A percentile compares a stretch with the other conserved stretches of the same genome.
phyloP scores from a whole-genome alignment of 2,329 filamentous ascomycete species.

The Pestalotiopsis sp. region DNA sequence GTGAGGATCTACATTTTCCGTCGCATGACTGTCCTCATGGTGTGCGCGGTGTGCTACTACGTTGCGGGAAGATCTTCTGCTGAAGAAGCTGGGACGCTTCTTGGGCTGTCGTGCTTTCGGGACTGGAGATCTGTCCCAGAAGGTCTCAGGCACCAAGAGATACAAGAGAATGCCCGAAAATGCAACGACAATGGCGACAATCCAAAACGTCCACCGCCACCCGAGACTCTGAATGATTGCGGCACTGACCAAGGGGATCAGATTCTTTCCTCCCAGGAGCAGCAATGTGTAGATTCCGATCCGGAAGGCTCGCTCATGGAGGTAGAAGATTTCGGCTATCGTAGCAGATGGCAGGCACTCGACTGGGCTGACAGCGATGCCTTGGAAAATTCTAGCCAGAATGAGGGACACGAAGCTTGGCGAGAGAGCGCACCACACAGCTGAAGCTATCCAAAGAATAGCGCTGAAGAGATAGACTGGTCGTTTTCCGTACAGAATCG shows the following conservation, averaged over 20 bases:
- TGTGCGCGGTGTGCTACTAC: background rate
- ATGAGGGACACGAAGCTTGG: constrained; percentile 80
- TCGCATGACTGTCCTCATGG: background rate
- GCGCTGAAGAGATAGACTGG: constrained; percentile 84
- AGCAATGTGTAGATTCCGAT: constrained; percentile 92
- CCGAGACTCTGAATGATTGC: constrained; percentile 75
- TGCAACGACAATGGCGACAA: constrained; percentile 79
- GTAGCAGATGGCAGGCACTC: constrained; percentile 93
- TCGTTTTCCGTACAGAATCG: constrained; percentile 87
- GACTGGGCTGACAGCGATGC: constrained; percentile 84
- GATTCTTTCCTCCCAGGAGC: constrained; percentile 86
- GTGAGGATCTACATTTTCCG: background rate
- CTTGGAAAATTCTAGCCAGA: constrained; percentile 82
- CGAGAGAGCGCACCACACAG: constrained; percentile 85
- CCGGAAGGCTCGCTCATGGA: constrained; percentile 91
- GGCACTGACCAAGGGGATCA: constrained; percentile 85
- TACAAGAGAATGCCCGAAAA: constrained; percentile 75
- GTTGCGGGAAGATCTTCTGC: constrained; percentile 46
- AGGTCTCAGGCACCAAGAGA: constrained; percentile 91
- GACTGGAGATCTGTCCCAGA: constrained; percentile 83
- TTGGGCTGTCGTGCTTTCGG: constrained; percentile 38
- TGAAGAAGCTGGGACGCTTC: constrained; percentile 49
- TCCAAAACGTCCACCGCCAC: constrained; percentile 94
- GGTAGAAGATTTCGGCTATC: constrained; percentile 94
- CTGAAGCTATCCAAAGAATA: constrained; percentile 74